phyloP scores from a whole-genome alignment of 371 early-diverging fungal species.

The Vavraia culicis region DNA sequence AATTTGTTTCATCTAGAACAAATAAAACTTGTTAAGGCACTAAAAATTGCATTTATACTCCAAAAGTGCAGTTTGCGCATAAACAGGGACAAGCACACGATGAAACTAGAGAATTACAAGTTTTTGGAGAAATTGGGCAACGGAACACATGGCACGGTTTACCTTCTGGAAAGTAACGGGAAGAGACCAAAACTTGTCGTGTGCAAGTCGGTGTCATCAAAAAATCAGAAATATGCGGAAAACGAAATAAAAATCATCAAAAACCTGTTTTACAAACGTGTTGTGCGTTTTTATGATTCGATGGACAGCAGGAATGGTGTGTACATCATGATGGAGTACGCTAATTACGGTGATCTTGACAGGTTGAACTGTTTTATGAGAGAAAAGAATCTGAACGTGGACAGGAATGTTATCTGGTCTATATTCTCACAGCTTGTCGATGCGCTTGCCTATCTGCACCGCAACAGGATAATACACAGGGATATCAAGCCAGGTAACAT shows the following conservation, averaged over 20 bases:
- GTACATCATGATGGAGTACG: slow-evolving; percentile 80
- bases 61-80: no score
- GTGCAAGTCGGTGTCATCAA: slow-evolving; percentile 28
- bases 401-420: no score
- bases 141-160: slow-evolving; percentile 39
- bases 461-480: slow-evolving; percentile 74
- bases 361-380: no score
- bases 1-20: no score
- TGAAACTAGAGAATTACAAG: slow-evolving; percentile 29
- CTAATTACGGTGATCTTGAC: slow-evolving; percentile 74
- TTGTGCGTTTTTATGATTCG: no score
- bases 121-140: slow-evolving; percentile 37
- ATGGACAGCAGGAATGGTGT: no score
- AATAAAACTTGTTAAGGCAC: no score
- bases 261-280: slow-evolving; percentile 65
- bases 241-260: slow-evolving; percentile 66
- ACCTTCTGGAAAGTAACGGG: slow-evolving; percentile 18
- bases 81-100: no score
- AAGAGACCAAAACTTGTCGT: slow-evolving; percentile 11
- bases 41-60: no score
- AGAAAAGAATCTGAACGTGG: no score
- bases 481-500: slow-evolving; percentile 92
- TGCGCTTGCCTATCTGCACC: slow-evolving; percentile 75
- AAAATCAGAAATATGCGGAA: slow-evolving; percentile 40
- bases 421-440: slow-evolving; percentile 66